These are phyloP conservation scores for Coix lacrymajobi DNA, from an alignment of 176 grass and related monocot genomes.

Conservation along the genomic window DNA sequence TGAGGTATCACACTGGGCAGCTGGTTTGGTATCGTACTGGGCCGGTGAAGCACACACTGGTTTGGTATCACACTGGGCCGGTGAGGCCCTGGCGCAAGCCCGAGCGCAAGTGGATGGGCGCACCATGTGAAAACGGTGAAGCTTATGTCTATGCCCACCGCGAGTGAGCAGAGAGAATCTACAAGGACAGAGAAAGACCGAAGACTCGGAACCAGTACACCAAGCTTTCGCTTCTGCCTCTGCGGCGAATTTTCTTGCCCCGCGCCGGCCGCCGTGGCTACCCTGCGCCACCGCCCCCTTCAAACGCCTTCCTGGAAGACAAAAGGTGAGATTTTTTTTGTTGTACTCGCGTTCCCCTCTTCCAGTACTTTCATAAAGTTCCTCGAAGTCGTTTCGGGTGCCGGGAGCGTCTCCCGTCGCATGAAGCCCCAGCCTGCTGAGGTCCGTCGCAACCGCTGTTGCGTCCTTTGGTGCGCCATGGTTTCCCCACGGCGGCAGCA, in stretches of 20 bases:
- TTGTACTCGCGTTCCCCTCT: background rate
- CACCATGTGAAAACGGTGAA: background rate
- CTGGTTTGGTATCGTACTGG: too few relatives aligned
- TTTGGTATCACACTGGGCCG: too few relatives aligned
- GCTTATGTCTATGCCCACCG: background rate
- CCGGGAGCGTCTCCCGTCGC: background rate
- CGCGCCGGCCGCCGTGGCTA: background rate
- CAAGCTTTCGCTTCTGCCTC: background rate
- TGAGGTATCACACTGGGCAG: too few relatives aligned
- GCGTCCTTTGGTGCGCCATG: background rate
- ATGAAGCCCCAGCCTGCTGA: background rate
- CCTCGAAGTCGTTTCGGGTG: background rate
- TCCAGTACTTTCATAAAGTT: background rate
- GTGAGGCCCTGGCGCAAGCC: too few relatives aligned
- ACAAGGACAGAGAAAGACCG: background rate
- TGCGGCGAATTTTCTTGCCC: background rate
- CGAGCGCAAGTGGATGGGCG: too few relatives aligned
- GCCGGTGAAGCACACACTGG: too few relatives aligned
- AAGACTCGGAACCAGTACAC: background rate
- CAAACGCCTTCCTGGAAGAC: background rate
- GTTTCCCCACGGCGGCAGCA: background rate
- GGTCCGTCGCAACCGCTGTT: background rate
- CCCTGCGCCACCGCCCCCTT: background rate
- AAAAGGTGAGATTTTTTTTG: slow-evolving; percentile 9
- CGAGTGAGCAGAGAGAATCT: background rate